Percentiles rank a stretch among this genome's conserved stretches.
phyloP scores from a whole-genome alignment of 2,329 filamentous ascomycete genomes.

The Arthroderma sp. region DNA sequence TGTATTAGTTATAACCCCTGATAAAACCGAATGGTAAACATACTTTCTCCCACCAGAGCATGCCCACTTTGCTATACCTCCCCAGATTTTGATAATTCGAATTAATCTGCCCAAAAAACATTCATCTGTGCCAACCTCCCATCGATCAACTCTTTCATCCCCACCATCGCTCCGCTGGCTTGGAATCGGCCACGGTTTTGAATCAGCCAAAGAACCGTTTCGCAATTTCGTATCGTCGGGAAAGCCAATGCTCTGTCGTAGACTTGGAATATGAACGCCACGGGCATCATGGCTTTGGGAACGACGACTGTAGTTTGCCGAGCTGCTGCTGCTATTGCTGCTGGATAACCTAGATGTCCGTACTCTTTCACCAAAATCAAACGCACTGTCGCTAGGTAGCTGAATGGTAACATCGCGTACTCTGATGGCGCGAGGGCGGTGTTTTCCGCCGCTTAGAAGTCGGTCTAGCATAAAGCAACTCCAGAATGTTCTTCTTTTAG shows the following conservation, averaged over 20 bases:
- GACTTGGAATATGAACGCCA: slow-evolving; percentile 28
- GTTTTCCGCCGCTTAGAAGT: slow-evolving; percentile 42
- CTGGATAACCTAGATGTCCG: slow-evolving; percentile 38
- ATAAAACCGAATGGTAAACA: slow-evolving; percentile 2
- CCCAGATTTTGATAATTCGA: slow-evolving; percentile 42
- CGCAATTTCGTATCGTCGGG: slow-evolving; percentile 27
- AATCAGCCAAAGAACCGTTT: slow-evolving; percentile 18
- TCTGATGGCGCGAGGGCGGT: slow-evolving; percentile 40
- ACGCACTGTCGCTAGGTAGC: slow-evolving; percentile 43
- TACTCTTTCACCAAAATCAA: slow-evolving; percentile 42
- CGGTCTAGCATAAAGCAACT: slow-evolving; percentile 46
- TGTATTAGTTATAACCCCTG: slow-evolving; percentile 1
- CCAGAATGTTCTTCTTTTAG: slow-evolving; percentile 44
- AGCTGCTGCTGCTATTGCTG: slow-evolving; percentile 15
- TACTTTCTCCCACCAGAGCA: slow-evolving; percentile 42
- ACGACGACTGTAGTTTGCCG: slow-evolving; percentile 13
- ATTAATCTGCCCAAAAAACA: slow-evolving; percentile 43
- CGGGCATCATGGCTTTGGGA: slow-evolving; percentile 29
- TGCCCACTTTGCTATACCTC: slow-evolving; percentile 43
- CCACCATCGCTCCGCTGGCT: slow-evolving; percentile 26
- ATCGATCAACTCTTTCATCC: slow-evolving; percentile 35
- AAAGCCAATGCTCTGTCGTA: slow-evolving; percentile 27
- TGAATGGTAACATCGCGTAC: slow-evolving; percentile 40
- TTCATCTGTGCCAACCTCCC: slow-evolving; percentile 42
- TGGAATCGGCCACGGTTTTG: slow-evolving; percentile 27